Evolutionary conservation across 1,284 basidiomycete genomes (phyloP), one percentile per base, ranked within the genome.

Genomic region (Farysia itapuensis): DNA sequence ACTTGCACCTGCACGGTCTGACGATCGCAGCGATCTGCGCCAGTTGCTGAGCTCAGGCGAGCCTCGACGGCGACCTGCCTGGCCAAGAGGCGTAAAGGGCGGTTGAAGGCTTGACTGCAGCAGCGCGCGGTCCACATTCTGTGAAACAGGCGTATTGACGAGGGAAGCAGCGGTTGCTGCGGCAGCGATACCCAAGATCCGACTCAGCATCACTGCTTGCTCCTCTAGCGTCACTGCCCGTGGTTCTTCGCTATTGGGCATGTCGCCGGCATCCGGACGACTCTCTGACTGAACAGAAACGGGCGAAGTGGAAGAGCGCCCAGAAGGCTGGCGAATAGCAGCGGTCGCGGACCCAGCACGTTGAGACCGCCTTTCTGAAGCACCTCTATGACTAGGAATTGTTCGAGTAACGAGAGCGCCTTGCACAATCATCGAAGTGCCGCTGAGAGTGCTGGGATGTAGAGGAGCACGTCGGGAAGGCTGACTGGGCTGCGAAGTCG

Each of bases 391-490:
- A 25, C 44, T 49, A n/a, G 53, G 39, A 20, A 63, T 30, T 4
- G 53, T 57, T 6, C 59, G 36, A 18, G 72, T 61, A 8, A 74
- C 49, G 12, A 74, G 60, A 5, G 72, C 72, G 16, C 72, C 72
- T 30, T 74, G 72, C 7, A 74, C 72, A 14, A 74, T 70, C 51
- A 74, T 70, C 15, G 69, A 72, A 4, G 71, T 74, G 23, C 71
- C 71, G 25, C 51, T 63, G 43, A 63, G 58, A 38, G 40, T 57
- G 26, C 44, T 43, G 20, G 57, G 50, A 25, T 61, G 52, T 19
- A 53, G 32, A 20, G 47, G 35, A 11, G 43, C 38, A 9, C 43
- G 43, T 22, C 47, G 23, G 6, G 40, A n/a, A 9, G 34, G 16
- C 21, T 43, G 39, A 14, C 16, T 37, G 28, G n/a, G 36, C 21